phyloP scores from a whole-genome alignment of 768 basidiomycete genomes.

The Boletus tylopilopsis region DNA sequence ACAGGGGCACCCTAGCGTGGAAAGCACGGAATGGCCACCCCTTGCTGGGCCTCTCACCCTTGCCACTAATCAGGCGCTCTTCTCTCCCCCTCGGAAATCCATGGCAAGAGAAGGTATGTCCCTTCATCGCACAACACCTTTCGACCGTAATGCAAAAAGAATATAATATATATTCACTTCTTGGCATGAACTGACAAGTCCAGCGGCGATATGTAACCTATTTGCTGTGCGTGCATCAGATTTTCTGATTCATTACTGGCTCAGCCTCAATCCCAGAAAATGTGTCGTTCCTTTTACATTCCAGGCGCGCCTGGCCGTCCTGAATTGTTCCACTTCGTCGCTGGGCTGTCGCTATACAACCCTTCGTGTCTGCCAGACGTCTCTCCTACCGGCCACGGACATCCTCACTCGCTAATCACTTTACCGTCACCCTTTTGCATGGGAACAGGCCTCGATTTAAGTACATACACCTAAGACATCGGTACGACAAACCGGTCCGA shows the following conservation, averaged over 20 bases:
- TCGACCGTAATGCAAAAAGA: constrained; percentile 2
- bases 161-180: background rate
- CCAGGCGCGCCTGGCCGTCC: constrained; percentile 15
- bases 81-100: constrained; percentile 20
- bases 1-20: constrained; percentile 32
- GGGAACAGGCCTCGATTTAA: constrained; percentile 13
- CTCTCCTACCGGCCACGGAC: background rate
- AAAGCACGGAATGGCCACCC: constrained; percentile 16
- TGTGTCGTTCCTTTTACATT: background rate
- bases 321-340: background rate
- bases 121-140: background rate
- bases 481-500: constrained; percentile 9
- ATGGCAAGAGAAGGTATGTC: background rate
- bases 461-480: background rate
- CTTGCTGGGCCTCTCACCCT: constrained; percentile 16
- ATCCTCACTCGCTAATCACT: background rate
- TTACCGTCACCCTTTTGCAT: constrained; percentile 19
- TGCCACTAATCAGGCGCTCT: constrained; percentile 1
- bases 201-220: background rate
- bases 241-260: constrained; percentile 5
- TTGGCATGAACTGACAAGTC: constrained; percentile 3
- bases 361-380: background rate
- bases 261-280: constrained; percentile 13
- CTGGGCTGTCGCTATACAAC: background rate
- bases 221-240: constrained; percentile 20